Percentiles rank a stretch among this genome's conserved stretches.
phyloP scores from a whole-genome alignment of 306 rosid species.

The Clitoria ternatea region DNA sequence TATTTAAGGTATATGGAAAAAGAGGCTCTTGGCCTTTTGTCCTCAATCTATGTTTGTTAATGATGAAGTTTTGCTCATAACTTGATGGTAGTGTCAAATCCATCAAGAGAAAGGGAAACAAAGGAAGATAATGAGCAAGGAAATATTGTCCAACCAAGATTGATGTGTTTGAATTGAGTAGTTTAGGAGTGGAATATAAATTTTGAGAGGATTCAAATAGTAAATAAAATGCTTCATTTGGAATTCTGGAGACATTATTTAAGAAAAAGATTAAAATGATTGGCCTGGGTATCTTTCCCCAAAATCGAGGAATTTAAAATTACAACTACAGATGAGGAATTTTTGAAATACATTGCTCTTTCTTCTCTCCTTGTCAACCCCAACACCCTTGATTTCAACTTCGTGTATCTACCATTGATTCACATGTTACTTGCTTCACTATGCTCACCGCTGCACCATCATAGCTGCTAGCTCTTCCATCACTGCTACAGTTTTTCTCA shows the following conservation, averaged over 20 bases:
- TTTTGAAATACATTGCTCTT: background rate
- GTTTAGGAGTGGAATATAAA: background rate
- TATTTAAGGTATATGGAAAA: background rate
- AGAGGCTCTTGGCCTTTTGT: background rate
- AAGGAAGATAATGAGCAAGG: background rate
- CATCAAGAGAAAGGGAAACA: background rate
- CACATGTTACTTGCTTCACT: background rate
- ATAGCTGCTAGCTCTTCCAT: conserved; percentile 2
- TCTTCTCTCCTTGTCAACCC: background rate
- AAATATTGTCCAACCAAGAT: background rate
- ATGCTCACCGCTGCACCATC: background rate
- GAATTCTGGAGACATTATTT: background rate
- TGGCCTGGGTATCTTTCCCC: background rate
- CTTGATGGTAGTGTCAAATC: background rate
- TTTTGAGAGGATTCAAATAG: background rate
- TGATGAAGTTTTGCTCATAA: background rate
- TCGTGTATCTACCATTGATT: background rate
- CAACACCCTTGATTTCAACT: background rate
- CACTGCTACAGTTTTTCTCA: background rate
- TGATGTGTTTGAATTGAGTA: background rate
- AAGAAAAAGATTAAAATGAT: background rate
- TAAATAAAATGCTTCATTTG: background rate
- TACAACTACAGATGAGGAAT: background rate
- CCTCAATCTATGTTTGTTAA: background rate
- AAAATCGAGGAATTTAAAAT: conserved; percentile 1